A percentile compares a stretch with the other conserved stretches of the same genome.
Evolutionary conservation across 352 stramenopile genomes (phyloP).

Genomic region (Phytophthora pini): DNA sequence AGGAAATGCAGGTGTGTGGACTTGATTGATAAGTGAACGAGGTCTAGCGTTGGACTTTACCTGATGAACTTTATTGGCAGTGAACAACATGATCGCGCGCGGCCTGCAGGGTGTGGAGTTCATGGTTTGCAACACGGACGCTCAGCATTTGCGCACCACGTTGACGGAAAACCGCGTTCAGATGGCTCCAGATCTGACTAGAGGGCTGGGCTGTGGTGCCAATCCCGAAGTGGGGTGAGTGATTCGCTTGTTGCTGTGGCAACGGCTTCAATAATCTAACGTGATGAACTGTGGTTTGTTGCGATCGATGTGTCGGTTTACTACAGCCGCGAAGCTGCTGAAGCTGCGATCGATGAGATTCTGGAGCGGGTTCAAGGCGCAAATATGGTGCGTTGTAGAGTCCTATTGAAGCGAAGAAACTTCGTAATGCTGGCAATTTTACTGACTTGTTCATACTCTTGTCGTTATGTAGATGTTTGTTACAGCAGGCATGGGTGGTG

Average conservation of each 20-base stretch:
- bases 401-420: background rate
- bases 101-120: slow-evolving; percentile 87
- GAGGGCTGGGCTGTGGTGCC: slow-evolving; percentile 79
- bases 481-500: slow-evolving; percentile 86
- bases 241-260: background rate
- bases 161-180: slow-evolving; percentile 92
- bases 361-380: slow-evolving; percentile 82
- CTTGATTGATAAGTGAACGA: background rate
- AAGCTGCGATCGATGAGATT: slow-evolving; percentile 85
- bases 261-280: background rate
- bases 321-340: slow-evolving; percentile 71
- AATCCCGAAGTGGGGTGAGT: slow-evolving; percentile 82
- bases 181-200: slow-evolving; percentile 88
- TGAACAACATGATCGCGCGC: slow-evolving; percentile 92
- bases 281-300: background rate
- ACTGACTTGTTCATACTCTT: slow-evolving; percentile 1
- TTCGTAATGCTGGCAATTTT: background rate
- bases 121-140: slow-evolving; percentile 93
- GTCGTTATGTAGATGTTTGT: slow-evolving; percentile 79
- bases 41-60: background rate
- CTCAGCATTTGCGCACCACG: slow-evolving; percentile 90
- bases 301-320: slow-evolving; percentile 9
- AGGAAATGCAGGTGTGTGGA: slow-evolving; percentile 76
- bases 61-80: slow-evolving; percentile 32
- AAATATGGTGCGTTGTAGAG: slow-evolving; percentile 74